Percentiles rank a stretch among this genome's conserved stretches.
Conservation (phyloP, 441 rosid genomes). For the Aquilaria agallochum region DNA sequence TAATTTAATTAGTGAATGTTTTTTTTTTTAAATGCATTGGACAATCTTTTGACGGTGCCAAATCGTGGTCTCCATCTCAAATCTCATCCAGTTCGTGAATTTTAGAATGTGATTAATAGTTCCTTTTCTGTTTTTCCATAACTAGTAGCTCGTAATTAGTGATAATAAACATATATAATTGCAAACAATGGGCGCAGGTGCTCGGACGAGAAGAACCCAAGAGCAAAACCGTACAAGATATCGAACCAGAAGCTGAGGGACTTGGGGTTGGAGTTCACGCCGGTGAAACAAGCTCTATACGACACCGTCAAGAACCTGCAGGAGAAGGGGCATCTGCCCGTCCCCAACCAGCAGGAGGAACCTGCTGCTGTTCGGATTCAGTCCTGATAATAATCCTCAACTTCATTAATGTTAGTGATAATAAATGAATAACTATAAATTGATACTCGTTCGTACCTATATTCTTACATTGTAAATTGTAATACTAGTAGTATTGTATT, state of each 20-base stretch:
- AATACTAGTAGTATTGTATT: too few relatives aligned
- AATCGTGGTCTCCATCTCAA: too few relatives aligned
- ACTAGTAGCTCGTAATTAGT: too few relatives aligned
- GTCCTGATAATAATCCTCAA: not conserved
- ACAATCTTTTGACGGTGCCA: too few relatives aligned
- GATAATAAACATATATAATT: not conserved
- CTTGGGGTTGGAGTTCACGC: slow-evolving; percentile 63
- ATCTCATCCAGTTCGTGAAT: too few relatives aligned
- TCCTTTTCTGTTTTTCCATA: too few relatives aligned
- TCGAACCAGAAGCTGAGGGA: slow-evolving; percentile 70
- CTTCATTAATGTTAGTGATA: too few relatives aligned
- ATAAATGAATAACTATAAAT: too few relatives aligned
- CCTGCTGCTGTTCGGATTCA: slow-evolving; percentile 28
- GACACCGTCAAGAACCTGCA: slow-evolving; percentile 79
- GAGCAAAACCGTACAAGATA: slow-evolving; percentile 68
- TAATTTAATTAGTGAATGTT: too few relatives aligned
- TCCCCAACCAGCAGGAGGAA: slow-evolving; percentile 44
- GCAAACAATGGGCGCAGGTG: slow-evolving; percentile 37
- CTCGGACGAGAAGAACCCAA: slow-evolving; percentile 80
- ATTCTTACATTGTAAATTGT: too few relatives aligned
- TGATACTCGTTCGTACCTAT: too few relatives aligned
- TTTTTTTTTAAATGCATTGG: too few relatives aligned
- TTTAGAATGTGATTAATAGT: not conserved
- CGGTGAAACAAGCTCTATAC: slow-evolving; percentile 65
- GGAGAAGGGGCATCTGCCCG: slow-evolving; percentile 71